Percentiles rank a stretch among this genome's conserved stretches.
Conservation (phyloP, 352 stramenopile genomes). For the Phytopythium mirpurense region DNA sequence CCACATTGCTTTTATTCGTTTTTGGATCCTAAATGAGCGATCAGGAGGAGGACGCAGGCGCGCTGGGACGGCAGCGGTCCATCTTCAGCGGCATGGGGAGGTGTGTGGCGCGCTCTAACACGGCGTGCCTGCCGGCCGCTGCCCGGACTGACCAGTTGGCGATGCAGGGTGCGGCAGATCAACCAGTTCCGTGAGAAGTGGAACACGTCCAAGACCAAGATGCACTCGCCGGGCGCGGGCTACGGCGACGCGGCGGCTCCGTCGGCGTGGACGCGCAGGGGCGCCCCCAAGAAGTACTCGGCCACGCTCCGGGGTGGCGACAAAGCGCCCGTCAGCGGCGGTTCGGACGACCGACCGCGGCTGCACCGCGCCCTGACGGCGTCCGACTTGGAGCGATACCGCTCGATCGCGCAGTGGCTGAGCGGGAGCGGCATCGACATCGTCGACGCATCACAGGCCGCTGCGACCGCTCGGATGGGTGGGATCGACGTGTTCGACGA, state of each 20-base stretch:
- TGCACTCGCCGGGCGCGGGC: not conserved
- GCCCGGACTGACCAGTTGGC: not conserved
- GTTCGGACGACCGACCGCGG: slow-evolving; percentile 1
- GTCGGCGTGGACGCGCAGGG: slow-evolving; percentile 12
- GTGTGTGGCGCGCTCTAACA: slow-evolving; percentile 1
- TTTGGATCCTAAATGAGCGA: too few species aligned
- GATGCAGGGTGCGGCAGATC: slow-evolving; percentile 40
- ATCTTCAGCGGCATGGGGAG: slow-evolving; percentile 43
- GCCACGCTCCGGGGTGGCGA: slow-evolving; percentile 3
- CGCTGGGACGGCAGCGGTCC: slow-evolving; percentile 29
- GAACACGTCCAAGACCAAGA: slow-evolving; percentile 15
- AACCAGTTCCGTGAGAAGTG: slow-evolving; percentile 51
- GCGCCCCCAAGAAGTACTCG: slow-evolving; percentile 11
- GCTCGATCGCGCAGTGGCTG: slow-evolving; percentile 38
- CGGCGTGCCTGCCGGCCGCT: not conserved
- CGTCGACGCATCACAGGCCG: slow-evolving; percentile 4
- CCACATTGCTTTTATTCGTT: too few species aligned
- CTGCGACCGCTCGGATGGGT: not conserved
- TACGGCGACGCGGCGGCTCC: slow-evolving; percentile 8
- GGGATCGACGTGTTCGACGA: slow-evolving; percentile 32
- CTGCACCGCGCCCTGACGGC: slow-evolving; percentile 16
- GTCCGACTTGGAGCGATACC: slow-evolving; percentile 41
- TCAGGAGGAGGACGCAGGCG: slow-evolving; percentile 28
- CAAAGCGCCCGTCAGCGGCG: slow-evolving; percentile 1
- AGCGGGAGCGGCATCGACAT: slow-evolving; percentile 35